Evolutionary conservation across 2,329 filamentous ascomycete species (phyloP).

Genomic region (Aspergillus sp.): DNA sequence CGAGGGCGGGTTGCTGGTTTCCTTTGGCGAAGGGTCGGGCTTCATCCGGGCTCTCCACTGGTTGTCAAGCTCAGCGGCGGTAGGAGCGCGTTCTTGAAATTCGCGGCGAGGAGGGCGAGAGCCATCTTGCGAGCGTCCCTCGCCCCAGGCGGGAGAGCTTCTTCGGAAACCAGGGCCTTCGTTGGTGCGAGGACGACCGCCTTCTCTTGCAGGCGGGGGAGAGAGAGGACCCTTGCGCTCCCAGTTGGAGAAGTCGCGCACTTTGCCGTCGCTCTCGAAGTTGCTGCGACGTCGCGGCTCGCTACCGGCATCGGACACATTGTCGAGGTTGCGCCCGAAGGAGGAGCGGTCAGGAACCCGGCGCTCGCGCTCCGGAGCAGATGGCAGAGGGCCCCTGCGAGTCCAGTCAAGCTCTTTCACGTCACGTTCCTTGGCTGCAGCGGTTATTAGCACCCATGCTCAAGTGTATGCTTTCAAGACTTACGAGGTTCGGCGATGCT

Average conservation of each 20-base stretch:
- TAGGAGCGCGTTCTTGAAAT: slow-evolving; percentile 74
- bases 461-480: slow-evolving; percentile 17
- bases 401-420: slow-evolving; percentile 89
- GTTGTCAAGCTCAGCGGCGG: slow-evolving; percentile 88
- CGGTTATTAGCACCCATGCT: slow-evolving; percentile 38
- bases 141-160: slow-evolving; percentile 75
- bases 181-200: slow-evolving; percentile 62
- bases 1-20: slow-evolving; percentile 75
- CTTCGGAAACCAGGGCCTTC: slow-evolving; percentile 67
- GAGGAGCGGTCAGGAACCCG: slow-evolving; percentile 59
- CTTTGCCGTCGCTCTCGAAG: slow-evolving; percentile 72
- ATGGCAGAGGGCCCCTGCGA: slow-evolving; percentile 85
- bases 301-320: slow-evolving; percentile 58
- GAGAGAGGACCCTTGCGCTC: slow-evolving; percentile 92
- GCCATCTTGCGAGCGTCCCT: slow-evolving; percentile 71
- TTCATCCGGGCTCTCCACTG: slow-evolving; percentile 93
- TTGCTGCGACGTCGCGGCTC: slow-evolving; percentile 71
- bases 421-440: slow-evolving; percentile 81
- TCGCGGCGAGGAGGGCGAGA: slow-evolving; percentile 80
- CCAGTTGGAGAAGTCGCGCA: slow-evolving; percentile 86
- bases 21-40: slow-evolving; percentile 72
- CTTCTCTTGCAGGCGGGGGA: slow-evolving; percentile 63
- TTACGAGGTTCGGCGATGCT: slow-evolving; percentile 97
- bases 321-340: slow-evolving; percentile 60
- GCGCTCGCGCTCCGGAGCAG: slow-evolving; percentile 65